Percentiles rank a stretch among this genome's conserved stretches.
Evolutionary conservation across 495 filamentous ascomycete genomes (phyloP).

Genomic region (Penicillium robsamsonii): DNA sequence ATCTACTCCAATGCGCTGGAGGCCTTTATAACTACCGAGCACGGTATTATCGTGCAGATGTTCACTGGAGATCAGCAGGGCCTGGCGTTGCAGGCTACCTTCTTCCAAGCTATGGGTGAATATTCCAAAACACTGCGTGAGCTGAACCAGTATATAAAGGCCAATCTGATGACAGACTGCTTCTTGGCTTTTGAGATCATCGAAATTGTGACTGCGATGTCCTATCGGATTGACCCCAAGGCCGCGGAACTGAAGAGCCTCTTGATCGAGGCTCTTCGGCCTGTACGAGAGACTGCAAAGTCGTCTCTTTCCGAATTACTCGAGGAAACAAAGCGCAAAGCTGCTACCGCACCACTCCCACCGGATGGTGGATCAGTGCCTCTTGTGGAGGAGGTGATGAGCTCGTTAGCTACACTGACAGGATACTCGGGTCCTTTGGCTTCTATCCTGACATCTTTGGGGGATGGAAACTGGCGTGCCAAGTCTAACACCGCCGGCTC

Average conservation of each 20-base stretch:
- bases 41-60: slow-evolving; percentile 79
- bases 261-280: slow-evolving; percentile 80
- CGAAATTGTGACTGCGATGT: slow-evolving; percentile 81
- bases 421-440: slow-evolving; percentile 83
- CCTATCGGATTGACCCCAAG: slow-evolving; percentile 72
- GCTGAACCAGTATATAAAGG: slow-evolving; percentile 82
- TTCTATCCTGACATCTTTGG: slow-evolving; percentile 85
- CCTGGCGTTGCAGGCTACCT: slow-evolving; percentile 71
- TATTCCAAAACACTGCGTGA: slow-evolving; percentile 84
- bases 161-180: slow-evolving; percentile 87
- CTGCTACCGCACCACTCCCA: slow-evolving; percentile 62
- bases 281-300: slow-evolving; percentile 88
- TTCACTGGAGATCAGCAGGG: slow-evolving; percentile 85
- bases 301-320: slow-evolving; percentile 78
- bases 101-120: slow-evolving; percentile 69
- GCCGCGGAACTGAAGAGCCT: slow-evolving; percentile 83
- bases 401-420: slow-evolving; percentile 78
- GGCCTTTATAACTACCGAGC: slow-evolving; percentile 79
- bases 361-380: slow-evolving; percentile 75
- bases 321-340: slow-evolving; percentile 76
- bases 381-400: slow-evolving; percentile 81
- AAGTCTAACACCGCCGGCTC: slow-evolving; percentile 60
- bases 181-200: slow-evolving; percentile 96
- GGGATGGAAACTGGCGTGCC: slow-evolving; percentile 82
- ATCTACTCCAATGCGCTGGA: slow-evolving; percentile 87